phyloP scores from a whole-genome alignment of 805 yeast genomes.

The Starmera quercuum region DNA sequence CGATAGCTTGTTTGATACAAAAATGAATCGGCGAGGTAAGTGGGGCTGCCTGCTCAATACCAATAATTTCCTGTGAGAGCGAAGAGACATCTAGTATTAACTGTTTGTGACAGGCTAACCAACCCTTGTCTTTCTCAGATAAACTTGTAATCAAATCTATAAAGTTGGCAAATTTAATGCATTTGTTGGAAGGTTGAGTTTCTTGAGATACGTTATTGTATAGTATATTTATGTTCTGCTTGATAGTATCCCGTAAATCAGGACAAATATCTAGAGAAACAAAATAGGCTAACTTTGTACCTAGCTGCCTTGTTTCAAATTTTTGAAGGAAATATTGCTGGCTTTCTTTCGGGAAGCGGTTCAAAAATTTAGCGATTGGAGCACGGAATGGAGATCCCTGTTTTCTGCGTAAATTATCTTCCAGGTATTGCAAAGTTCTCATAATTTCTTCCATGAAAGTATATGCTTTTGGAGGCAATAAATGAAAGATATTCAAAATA shows the following conservation, averaged over 20 bases:
- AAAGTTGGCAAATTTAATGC: slow-evolving; percentile 64
- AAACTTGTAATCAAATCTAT: slow-evolving; percentile 58
- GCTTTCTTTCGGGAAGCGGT: slow-evolving; percentile 74
- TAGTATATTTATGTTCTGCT: slow-evolving; percentile 42
- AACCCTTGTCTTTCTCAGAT: slow-evolving; percentile 38
- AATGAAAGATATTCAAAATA: slow-evolving; percentile 82
- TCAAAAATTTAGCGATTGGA: slow-evolving; percentile 83
- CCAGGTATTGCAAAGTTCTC: slow-evolving; percentile 67
- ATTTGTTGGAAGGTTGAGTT: slow-evolving; percentile 42
- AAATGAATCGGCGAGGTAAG: slow-evolving; percentile 56
- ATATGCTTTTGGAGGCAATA: slow-evolving; percentile 86
- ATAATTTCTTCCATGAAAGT: slow-evolving; percentile 86
- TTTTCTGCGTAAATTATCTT: slow-evolving; percentile 75
- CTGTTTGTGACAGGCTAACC: slow-evolving; percentile 50
- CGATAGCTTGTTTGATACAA: slow-evolving; percentile 63
- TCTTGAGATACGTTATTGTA: slow-evolving; percentile 41
- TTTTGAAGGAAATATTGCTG: slow-evolving; percentile 61
- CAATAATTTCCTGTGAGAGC: slow-evolving; percentile 35
- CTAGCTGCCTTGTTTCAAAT: slow-evolving; percentile 57
- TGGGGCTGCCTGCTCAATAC: slow-evolving; percentile 32
- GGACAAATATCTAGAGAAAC: slow-evolving; percentile 46
- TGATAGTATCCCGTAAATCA: slow-evolving; percentile 49
- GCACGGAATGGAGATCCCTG: slow-evolving; percentile 82
- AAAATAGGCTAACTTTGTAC: slow-evolving; percentile 57
- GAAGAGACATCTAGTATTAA: slow-evolving; percentile 35